Percentiles rank a stretch among this genome's conserved stretches.
Conservation (phyloP, 805 yeast genomes). For the Cyberlindnera amylophila region DNA sequence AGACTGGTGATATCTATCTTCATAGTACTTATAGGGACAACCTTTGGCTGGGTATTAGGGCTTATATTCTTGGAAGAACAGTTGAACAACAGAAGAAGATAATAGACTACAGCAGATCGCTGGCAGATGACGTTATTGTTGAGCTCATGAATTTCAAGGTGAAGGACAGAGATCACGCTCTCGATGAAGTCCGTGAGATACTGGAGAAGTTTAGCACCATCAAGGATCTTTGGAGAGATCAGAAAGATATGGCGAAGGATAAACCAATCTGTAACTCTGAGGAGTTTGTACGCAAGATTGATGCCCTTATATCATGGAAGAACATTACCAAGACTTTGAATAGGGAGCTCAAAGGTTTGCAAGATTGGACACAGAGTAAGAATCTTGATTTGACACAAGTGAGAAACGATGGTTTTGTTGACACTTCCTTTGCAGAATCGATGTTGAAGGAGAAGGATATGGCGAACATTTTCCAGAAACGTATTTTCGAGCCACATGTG, state of each 20-base stretch:
- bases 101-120: constrained; percentile 62
- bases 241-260: constrained; percentile 72
- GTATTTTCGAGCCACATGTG: constrained; percentile 63
- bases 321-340: constrained; percentile 68
- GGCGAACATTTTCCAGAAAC: constrained; percentile 62
- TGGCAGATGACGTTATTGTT: constrained; percentile 69
- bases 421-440: constrained; percentile 74
- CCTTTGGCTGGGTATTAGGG: constrained; percentile 83
- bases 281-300: constrained; percentile 61
- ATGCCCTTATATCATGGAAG: constrained; percentile 81
- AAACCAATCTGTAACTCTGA: constrained; percentile 66
- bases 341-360: constrained; percentile 55
- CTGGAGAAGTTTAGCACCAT: constrained; percentile 61
- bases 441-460: constrained; percentile 78
- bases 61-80: constrained; percentile 76
- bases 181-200: constrained; percentile 49
- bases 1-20: constrained; percentile 41
- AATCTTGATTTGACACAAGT: constrained; percentile 59
- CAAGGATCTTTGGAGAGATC: constrained; percentile 75
- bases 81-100: constrained; percentile 74
- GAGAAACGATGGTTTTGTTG: constrained; percentile 43
- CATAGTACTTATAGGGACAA: constrained; percentile 61
- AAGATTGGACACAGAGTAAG: constrained; percentile 81
- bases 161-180: constrained; percentile 41
- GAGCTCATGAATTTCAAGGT: constrained; percentile 64